Evolutionary conservation across 1,284 basidiomycete genomes (phyloP), one percentile per base, ranked within the genome.

Genomic region (Trichosporon ovoides): DNA sequence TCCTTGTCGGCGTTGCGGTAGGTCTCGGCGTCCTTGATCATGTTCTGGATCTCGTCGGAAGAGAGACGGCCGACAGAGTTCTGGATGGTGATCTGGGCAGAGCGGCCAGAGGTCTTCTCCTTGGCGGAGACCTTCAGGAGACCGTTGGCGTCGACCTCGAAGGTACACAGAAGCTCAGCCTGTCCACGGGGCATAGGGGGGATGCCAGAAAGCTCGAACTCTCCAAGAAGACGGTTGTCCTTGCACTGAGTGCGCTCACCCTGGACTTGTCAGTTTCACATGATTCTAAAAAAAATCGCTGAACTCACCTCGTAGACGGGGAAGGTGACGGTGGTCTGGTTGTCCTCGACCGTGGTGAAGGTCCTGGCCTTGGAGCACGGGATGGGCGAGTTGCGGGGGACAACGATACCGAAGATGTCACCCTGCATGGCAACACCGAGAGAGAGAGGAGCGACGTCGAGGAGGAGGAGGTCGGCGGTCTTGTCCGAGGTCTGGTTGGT

Each of bases 391-490:
- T 97, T 97, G 72, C 94, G 88, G 62, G 88, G 83, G 69, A 78
- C 75, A 62, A 98, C 85, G 81, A 94, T 94, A 74, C 93, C 96
- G 84, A 98, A 92, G 70, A 98, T 92, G 80, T 94, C 95, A 59
- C 95, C 95, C 52, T 92, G 95, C 68, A 93, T 98, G 83, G 97
- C 94, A 68, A 97, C 92, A 87, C 94, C 94, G 69, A 96, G 87
- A 60, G 92, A 96, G 61, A 97, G 84, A 64, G 94, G 93, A 64
- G 93, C 88, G 68, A 97, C 93, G 80, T 97, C 93, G 73, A 97
- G 89, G 66, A 97, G 85, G 71, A 96, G 85, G 66, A 97, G 85
- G 78, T 96, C 93, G 77, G 89, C 87, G 59, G 93, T 96, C 82
- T 94, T 91, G 72, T 96, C 93, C 57, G 91, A 95, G 56, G 91